These are phyloP conservation scores for Alternaria gaisen DNA, from an alignment of 2,329 filamentous ascomycete species.

Conservation along the genomic window DNA sequence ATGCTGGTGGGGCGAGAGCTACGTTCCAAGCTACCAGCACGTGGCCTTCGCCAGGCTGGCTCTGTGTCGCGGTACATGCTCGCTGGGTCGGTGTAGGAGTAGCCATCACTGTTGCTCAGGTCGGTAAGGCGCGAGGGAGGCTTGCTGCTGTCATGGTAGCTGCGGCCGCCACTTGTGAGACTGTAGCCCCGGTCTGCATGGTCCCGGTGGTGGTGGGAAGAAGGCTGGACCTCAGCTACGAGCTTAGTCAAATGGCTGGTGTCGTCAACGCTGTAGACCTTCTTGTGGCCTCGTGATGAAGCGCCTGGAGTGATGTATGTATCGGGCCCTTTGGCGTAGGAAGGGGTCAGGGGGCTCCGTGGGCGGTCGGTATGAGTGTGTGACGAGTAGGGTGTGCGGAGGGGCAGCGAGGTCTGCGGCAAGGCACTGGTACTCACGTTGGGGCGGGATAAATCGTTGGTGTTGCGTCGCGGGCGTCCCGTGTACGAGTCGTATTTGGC, in stretches of 20 bases:
- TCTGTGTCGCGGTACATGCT: slow-evolving; percentile 62
- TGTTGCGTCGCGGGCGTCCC: slow-evolving; percentile 57
- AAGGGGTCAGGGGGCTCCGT: slow-evolving; percentile 53
- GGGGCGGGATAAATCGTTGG: slow-evolving; percentile 49
- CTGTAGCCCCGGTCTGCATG: slow-evolving; percentile 33
- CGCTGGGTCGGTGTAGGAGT: slow-evolving; percentile 60
- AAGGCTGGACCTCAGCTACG: slow-evolving; percentile 50
- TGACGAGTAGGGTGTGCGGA: slow-evolving; percentile 40
- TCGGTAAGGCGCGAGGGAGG: slow-evolving; percentile 44
- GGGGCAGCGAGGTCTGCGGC: slow-evolving; percentile 38
- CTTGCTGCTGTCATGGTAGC: slow-evolving; percentile 41
- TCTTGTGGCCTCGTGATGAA: slow-evolving; percentile 52
- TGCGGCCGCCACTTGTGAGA: slow-evolving; percentile 43
- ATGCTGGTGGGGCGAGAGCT: slow-evolving; percentile 57
- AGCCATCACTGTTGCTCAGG: slow-evolving; percentile 54
- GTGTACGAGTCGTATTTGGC: slow-evolving; percentile 56
- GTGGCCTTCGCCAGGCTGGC: slow-evolving; percentile 56
- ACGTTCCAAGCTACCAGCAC: slow-evolving; percentile 58
- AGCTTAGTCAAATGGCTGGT: slow-evolving; percentile 50
- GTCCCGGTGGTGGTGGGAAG: slow-evolving; percentile 40
- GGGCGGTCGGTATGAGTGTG: slow-evolving; percentile 44
- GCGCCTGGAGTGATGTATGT: slow-evolving; percentile 50
- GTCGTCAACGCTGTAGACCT: slow-evolving; percentile 60
- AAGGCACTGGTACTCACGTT: slow-evolving; percentile 46
- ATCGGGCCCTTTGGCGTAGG: slow-evolving; percentile 45